A percentile compares a stretch with the other conserved stretches of the same genome.
phyloP scores from a whole-genome alignment of 257 asterid genomes.

The Lavandula angustifolia region DNA sequence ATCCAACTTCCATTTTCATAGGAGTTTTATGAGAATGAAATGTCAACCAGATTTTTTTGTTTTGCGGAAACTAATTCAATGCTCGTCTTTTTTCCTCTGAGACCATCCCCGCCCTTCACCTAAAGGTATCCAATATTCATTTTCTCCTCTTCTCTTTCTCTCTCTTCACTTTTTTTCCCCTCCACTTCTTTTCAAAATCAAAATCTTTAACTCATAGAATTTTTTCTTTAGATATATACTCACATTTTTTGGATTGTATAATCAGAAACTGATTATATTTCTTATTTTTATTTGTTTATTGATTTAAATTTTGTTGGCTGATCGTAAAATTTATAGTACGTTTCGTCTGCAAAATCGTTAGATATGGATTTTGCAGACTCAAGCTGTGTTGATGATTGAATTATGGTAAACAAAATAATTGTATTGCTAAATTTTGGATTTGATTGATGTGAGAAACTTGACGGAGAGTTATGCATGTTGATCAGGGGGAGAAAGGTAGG shows the following conservation, averaged over 20 bases:
- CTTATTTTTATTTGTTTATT: background rate
- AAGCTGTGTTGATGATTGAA: background rate
- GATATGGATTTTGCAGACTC: conserved; percentile 6
- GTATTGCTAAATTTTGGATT: background rate
- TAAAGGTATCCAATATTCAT: conserved; percentile 56
- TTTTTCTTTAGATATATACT: too few relatives aligned
- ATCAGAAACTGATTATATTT: background rate
- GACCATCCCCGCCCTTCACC: conserved; percentile 62
- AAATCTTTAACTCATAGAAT: too few relatives aligned
- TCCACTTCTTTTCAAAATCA: background rate
- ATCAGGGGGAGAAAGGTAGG: conserved; percentile 65
- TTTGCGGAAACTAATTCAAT: conserved; percentile 42
- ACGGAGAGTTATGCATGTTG: conserved; percentile 22
- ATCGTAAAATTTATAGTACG: background rate
- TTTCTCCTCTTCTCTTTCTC: background rate
- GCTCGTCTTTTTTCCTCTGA: conserved; percentile 39
- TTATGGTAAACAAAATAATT: background rate
- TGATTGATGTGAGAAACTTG: background rate
- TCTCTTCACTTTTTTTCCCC: too few relatives aligned
- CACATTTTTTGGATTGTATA: too few relatives aligned
- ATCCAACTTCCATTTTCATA: conserved; percentile 34
- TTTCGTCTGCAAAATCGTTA: conserved; percentile 23
- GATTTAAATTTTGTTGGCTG: background rate
- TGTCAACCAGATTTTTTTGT: conserved; percentile 36
- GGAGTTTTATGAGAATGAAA: conserved; percentile 47